Percentiles rank a stretch among this genome's conserved stretches.
These are phyloP conservation scores for Termitomyces sp. DNA, from an alignment of 768 basidiomycete species.

Conservation along the genomic window DNA sequence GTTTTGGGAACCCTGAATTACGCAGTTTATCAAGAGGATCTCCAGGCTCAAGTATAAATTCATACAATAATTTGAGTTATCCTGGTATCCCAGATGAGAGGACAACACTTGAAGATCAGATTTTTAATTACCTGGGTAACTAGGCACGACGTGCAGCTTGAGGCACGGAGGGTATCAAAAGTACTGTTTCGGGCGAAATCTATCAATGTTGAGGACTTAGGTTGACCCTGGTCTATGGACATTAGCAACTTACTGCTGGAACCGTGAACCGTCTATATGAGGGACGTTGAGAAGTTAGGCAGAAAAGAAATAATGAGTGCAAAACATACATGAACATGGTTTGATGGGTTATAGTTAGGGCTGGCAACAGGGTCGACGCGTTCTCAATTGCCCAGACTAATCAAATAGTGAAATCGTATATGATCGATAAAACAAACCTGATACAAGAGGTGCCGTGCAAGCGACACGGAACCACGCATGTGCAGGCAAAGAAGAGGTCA, in stretches of 20 bases:
- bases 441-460: conserved; percentile 32
- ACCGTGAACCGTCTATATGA: conserved; percentile 30
- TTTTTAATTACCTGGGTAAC: conserved; percentile 23
- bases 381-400: conserved; percentile 13
- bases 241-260: conserved; percentile 23
- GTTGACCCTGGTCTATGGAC: not conserved
- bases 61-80: conserved; percentile 35
- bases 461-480: conserved; percentile 37
- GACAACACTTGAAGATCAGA: not conserved
- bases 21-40: not conserved
- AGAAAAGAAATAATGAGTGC: not conserved
- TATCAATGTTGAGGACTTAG: conserved; percentile 5
- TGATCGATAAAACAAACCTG: conserved; percentile 21
- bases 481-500: conserved; percentile 13
- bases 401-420: not conserved
- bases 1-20: conserved; percentile 31
- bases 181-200: conserved; percentile 29
- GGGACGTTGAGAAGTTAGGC: not conserved
- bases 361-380: conserved; percentile 34
- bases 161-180: conserved; percentile 27
- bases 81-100: conserved; percentile 15
- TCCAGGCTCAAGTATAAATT: not conserved
- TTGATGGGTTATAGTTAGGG: conserved; percentile 27
- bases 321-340: conserved; percentile 33
- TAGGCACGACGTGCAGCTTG: conserved; percentile 31